These are phyloP conservation scores for Hypoxylon subgilvum DNA, from an alignment of 495 filamentous ascomycete species.

Conservation along the genomic window DNA sequence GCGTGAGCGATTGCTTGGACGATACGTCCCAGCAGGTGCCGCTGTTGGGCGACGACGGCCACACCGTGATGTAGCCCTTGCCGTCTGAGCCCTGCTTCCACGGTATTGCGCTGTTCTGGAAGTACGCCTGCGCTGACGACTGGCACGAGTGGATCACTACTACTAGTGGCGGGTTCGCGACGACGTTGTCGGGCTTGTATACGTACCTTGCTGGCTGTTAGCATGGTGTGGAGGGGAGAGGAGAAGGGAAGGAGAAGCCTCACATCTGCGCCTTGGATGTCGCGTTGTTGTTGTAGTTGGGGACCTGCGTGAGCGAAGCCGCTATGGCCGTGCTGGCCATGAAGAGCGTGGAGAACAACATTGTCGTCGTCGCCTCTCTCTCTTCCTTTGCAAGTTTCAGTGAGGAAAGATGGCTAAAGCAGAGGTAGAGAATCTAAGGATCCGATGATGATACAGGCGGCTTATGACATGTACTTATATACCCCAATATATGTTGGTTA, in stretches of 20 bases:
- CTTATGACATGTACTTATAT: background rate
- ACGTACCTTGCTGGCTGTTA: slow-evolving; percentile 47
- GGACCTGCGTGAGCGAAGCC: slow-evolving; percentile 45
- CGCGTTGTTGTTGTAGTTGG: slow-evolving; percentile 48
- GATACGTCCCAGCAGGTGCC: slow-evolving; percentile 66
- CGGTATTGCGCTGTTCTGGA: slow-evolving; percentile 54
- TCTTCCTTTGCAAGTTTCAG: background rate
- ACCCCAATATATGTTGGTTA: no score
- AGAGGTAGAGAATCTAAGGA: background rate
- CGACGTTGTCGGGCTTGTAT: slow-evolving; percentile 61
- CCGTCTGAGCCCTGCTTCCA: slow-evolving; percentile 56
- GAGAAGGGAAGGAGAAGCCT: slow-evolving; percentile 1
- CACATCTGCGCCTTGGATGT: slow-evolving; percentile 49
- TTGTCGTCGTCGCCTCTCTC: background rate
- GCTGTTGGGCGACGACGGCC: slow-evolving; percentile 54
- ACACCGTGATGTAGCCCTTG: slow-evolving; percentile 64
- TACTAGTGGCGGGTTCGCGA: slow-evolving; percentile 57
- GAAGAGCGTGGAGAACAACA: slow-evolving; percentile 26
- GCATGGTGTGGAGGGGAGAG: background rate
- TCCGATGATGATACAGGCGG: background rate
- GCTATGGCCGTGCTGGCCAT: slow-evolving; percentile 31
- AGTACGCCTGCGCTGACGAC: slow-evolving; percentile 59
- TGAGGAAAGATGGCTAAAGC: background rate
- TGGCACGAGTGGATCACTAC: slow-evolving; percentile 65
- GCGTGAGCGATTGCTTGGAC: slow-evolving; percentile 48